phyloP scores from a whole-genome alignment of 495 filamentous ascomycete genomes.

The Cercophora samala region DNA sequence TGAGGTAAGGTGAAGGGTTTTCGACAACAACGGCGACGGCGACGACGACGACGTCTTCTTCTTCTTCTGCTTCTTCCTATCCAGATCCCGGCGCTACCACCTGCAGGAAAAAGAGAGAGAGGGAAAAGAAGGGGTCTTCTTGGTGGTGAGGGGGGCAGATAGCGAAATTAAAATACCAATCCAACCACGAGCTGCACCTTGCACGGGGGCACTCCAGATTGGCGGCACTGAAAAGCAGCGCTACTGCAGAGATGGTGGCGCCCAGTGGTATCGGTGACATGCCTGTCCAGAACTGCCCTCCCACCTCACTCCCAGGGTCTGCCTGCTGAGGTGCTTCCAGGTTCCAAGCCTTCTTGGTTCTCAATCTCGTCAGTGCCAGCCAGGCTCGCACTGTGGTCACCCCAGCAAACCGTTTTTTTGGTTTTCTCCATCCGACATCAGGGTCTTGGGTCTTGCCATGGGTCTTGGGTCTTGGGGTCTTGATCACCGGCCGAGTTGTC shows the following conservation, averaged over 20 bases:
- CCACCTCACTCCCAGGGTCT: not conserved
- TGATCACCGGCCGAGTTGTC: constrained; percentile 13
- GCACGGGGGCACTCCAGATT: constrained; percentile 22
- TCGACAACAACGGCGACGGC: constrained; percentile 8
- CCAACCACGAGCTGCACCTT: constrained; percentile 9
- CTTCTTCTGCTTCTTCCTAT: constrained; percentile 18
- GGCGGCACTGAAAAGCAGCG: constrained; percentile 8
- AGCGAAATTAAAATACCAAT: constrained; percentile 25
- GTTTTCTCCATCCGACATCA: constrained; percentile 11
- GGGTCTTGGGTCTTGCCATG: constrained; percentile 2
- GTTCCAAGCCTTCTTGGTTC: not conserved
- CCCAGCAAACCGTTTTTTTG: not conserved
- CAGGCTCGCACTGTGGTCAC: not conserved
- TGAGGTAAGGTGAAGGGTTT: constrained; percentile 3
- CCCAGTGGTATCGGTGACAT: constrained; percentile 16
- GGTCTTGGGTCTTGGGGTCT: constrained; percentile 5
- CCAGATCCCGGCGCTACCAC: constrained; percentile 10
- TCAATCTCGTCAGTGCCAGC: not conserved
- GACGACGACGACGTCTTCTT: constrained; percentile 7
- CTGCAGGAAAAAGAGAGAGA: constrained; percentile 8
- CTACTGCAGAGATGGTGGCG: constrained; percentile 17
- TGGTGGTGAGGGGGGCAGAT: constrained; percentile 23
- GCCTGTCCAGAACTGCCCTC: not conserved
- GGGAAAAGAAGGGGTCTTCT: constrained; percentile 15
- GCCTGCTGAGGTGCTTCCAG: not conserved